Base-by-base conservation (phyloP, 2,329 filamentous ascomycete genomes). In the Aspergillus neotritici region DNA sequence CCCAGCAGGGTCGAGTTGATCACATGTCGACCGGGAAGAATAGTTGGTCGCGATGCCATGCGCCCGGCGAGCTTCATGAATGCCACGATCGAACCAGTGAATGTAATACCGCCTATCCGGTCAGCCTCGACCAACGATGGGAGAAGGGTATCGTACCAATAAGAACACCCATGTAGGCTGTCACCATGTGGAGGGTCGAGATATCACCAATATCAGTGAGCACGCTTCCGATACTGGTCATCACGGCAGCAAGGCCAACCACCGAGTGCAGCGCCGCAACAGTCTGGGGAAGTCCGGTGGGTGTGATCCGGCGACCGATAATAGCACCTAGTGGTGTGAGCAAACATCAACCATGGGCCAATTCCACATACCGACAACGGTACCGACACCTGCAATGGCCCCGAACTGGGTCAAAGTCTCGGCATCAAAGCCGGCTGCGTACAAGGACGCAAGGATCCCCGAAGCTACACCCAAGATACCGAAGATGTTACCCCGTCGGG, bases 191-290 rank as follows among this genome's bases (percentile, higher is more conserved):
- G 8, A 94, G 70, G 4, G 82, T 89, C 1, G 87, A 82, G 11
- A 87, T 75, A 53, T 87, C 76, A 10, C 77, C 71, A 6, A 89
- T 73, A 53, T 86, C 77, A 12, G 80, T 80, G 75, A 95, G 81
- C 13, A 94, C 87, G 51, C 86, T 91, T 37, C 87, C 89, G 49
- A 93, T 87, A 56, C 86, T 93, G 2, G 89, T 95, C 55, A 95
- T 65, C 0, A 95, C 88, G 8, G 89, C 89, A 9, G 88, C 88
- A 1, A 95, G 75, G 63, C 89, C 89, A 28, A 95, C 89, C 6
- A 95, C 88, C 0, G 87, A 94, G 67, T 94, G 89, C 25, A 95
- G 72, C 0, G 88, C 88, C 14, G 88, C 89, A 2, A 94, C 88
- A 0, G 87, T 94, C 63, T 95, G 88, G 0, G 89, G 89, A 2